Evolutionary conservation across 2,329 filamentous ascomycete genomes (phyloP).

Genomic region (Monilinia fructicola): DNA sequence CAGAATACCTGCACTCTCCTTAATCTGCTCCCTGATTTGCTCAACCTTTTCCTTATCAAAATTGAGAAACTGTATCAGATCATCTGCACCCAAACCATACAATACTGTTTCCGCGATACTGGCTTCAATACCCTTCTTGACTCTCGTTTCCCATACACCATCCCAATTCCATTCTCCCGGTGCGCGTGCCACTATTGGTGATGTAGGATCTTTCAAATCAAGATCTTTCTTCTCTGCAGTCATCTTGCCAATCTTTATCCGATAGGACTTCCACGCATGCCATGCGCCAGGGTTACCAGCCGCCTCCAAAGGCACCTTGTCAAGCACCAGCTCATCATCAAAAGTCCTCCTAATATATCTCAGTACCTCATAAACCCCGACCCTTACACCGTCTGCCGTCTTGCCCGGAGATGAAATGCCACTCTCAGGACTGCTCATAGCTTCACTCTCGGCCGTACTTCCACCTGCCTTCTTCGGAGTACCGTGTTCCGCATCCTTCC

Average conservation of each 20-base stretch:
- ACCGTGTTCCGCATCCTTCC: slow-evolving; percentile 25
- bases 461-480: slow-evolving; percentile 33
- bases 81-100: slow-evolving; percentile 68
- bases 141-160: slow-evolving; percentile 90
- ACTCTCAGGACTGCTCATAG: slow-evolving; percentile 21
- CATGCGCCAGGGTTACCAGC: slow-evolving; percentile 90
- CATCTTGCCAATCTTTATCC: slow-evolving; percentile 47
- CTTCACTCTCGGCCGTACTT: slow-evolving; percentile 30
- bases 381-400: slow-evolving; percentile 20
- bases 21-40: slow-evolving; percentile 57
- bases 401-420: slow-evolving; percentile 16
- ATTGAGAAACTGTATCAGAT: slow-evolving; percentile 69
- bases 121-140: slow-evolving; percentile 72
- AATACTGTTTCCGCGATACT: slow-evolving; percentile 79
- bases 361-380: slow-evolving; percentile 66
- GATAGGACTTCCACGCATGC: slow-evolving; percentile 85
- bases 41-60: slow-evolving; percentile 61
- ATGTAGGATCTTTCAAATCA: slow-evolving; percentile 4
- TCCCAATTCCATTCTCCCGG: slow-evolving; percentile 97
- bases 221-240: slow-evolving; percentile 26
- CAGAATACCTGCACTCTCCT: slow-evolving; percentile 47
- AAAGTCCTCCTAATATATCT: slow-evolving; percentile 82
- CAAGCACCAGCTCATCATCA: slow-evolving; percentile 72
- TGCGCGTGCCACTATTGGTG: slow-evolving; percentile 43
- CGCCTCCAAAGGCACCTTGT: slow-evolving; percentile 74